phyloP scores from a whole-genome alignment of 2,329 filamentous ascomycete species.

The Lasiodiplodia sp. region DNA sequence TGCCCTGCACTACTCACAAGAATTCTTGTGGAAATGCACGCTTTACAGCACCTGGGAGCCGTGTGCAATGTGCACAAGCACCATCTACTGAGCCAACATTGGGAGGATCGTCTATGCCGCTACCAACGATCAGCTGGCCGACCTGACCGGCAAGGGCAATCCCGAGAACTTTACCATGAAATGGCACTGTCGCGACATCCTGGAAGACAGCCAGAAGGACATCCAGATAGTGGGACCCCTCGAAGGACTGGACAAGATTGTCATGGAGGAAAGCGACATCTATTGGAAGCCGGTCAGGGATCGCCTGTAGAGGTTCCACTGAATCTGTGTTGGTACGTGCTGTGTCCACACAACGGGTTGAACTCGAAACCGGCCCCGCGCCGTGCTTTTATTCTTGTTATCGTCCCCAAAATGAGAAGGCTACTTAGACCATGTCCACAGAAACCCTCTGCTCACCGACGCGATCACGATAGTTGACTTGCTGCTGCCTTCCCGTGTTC shows the following conservation, averaged over 20 bases:
- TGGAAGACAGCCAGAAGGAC: constrained; percentile 57
- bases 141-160: constrained; percentile 57
- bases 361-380: too few relatives aligned
- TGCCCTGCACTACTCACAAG: constrained; percentile 56
- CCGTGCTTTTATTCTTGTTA: too few relatives aligned
- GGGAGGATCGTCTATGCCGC: constrained; percentile 61
- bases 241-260: constrained; percentile 52
- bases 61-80: constrained; percentile 61
- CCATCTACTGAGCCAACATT: constrained; percentile 62
- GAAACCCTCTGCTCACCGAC: too few relatives aligned
- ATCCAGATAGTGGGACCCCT: constrained; percentile 60
- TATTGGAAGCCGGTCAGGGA: constrained; percentile 50
- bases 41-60: constrained; percentile 63
- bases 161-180: constrained; percentile 62
- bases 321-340: too few relatives aligned
- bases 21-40: constrained; percentile 59
- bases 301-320: neutral
- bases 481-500: too few relatives aligned
- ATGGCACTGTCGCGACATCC: constrained; percentile 57
- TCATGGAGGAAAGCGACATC: constrained; percentile 54
- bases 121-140: constrained; percentile 55
- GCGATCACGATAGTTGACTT: too few relatives aligned
- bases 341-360: too few relatives aligned
- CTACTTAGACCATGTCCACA: too few relatives aligned
- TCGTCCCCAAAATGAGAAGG: too few relatives aligned